Evolutionary conservation across 2,329 filamentous ascomycete species (phyloP), one percentile per base, ranked within the genome.

Genomic region (Fusarium sp.): DNA sequence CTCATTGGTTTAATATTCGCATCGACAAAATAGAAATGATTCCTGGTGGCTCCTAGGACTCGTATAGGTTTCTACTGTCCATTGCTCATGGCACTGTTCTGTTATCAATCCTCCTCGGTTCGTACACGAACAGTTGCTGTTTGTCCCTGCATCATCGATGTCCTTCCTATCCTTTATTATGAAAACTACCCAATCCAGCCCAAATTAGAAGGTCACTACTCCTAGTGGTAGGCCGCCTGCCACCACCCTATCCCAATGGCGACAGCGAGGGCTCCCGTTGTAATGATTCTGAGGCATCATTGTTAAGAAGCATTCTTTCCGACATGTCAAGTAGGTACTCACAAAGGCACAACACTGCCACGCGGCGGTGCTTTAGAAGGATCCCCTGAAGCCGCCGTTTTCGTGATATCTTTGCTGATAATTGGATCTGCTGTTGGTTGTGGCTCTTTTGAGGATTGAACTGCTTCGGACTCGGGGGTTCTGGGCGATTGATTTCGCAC

Each of bases 191-290:
- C 63, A 76, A 63, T 19, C 49, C 44, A 57, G 44, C 31, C 60
- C 42, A 9, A 38, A 42, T 49, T 44, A 42, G n/a, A 31, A 29
- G 27, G 27, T 38, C 58, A 41, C n/a, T 38, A 29, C n/a, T 25
- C 41, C 59, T 69, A 73, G 33, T 72, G 69, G 35, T 75, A 66
- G 37, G 66, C 42, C 37, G 67, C 61, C 41, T 73, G 75, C 76
- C 74, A 78, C 74, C 76, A 77, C 16, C 74, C 72, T 63, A 78
- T 70, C 23, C 73, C 77, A 37, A 78, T 61, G 33, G 75, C 77
- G 25, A 78, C 39, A 37, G 67, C 74, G 41, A 78, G 54, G 14
- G 70, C 69, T n/a, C 77, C 76, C 12, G 77, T 67, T 49, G 77
- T 73, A 44, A 78, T 37, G 19, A 77, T 63, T 65, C 77, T 78